Conservation (phyloP, 495 filamentous ascomycete species). For the Penicillium ucsense region DNA sequence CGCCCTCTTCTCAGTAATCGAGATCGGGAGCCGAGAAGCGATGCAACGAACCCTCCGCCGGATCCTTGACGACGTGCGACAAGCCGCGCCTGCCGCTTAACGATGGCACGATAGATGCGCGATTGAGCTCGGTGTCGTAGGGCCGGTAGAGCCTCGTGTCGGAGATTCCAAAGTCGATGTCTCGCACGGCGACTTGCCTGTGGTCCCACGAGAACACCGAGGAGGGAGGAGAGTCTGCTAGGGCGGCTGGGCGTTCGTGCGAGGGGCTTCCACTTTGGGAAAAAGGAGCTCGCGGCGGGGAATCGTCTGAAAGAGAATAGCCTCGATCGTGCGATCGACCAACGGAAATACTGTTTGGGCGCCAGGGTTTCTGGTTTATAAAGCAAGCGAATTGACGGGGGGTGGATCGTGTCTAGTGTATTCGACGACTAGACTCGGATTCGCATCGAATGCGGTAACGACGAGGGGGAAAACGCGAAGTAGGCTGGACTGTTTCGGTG, state of each 20-base stretch:
- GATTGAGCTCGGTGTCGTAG: conserved; percentile 62
- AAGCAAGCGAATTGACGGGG: neutral
- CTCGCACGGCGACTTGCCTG: conserved; percentile 48
- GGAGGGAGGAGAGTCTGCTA: conserved; percentile 17
- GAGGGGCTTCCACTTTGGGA: conserved; percentile 8
- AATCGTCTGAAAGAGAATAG: conserved; percentile 12
- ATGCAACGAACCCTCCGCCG: conserved; percentile 38
- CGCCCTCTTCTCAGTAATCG: conserved; percentile 25
- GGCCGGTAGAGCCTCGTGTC: conserved; percentile 61
- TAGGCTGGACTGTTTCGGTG: too few species aligned
- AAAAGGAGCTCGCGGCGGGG: conserved; percentile 5
- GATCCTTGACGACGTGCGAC: conserved; percentile 21
- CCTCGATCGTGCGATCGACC: conserved; percentile 14
- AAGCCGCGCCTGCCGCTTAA: conserved; percentile 50
- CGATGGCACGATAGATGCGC: conserved; percentile 62
- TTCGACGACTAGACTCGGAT: neutral
- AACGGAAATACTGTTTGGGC: conserved; percentile 28
- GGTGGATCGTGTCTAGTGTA: conserved; percentile 1
- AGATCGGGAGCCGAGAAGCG: conserved; percentile 37
- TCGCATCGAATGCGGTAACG: too few species aligned
- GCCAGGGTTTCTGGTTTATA: conserved; percentile 23
- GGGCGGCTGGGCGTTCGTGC: conserved; percentile 12
- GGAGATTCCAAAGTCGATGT: conserved; percentile 54
- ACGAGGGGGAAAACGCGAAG: too few species aligned
- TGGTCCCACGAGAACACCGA: conserved; percentile 46